Base-by-base conservation (phyloP, 2,329 filamentous ascomycete species). In the Didymella arachidicola region DNA sequence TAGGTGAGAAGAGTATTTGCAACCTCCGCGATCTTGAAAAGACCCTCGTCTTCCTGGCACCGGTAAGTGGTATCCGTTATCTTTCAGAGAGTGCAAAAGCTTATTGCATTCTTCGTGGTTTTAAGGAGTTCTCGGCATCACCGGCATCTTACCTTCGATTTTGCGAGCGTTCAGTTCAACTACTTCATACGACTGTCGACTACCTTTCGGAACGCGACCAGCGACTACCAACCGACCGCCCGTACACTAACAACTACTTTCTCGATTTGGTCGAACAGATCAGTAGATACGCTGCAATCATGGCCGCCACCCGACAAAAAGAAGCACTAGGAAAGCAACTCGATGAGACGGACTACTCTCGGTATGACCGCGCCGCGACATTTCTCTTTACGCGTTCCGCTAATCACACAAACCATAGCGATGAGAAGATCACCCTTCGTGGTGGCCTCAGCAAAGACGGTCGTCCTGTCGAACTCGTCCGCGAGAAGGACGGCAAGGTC, bases 241-340 rank as follows among this genome's bases (percentile, higher is more conserved):
- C 93, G 67, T 98, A 97, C 83, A 95, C 89, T 84, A 92, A 91
- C 85, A 92, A 92, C 75, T 98, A 98, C 80, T 97, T 97, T 77
- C 89, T 97, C 80, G 94, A 98, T 81, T 88, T 98, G 61, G 89
- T 96, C 77, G 92, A 96, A 77, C 93, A 97, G 86, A 93, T 97
- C 70, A 87, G 89, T 76, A 87, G 92, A 76, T 96, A 97, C 86
- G 93, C 92, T 61, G 86, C 88, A 71, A 91, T 95, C 76, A 87
- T 97, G 71, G 88, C 89, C 64, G 88, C 88, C 67, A 86, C 88
- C 65, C 89, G 92, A 72, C 85, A 89, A 71, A 87, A 87, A 71
- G 82, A 86, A 72, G 83, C 82, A 61, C 82, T 86, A 63, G 82
- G 84, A 60, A 80, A 85, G 69, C 77, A 78, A 44, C 73, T 81